A percentile compares a stretch with the other conserved stretches of the same genome.
These are phyloP conservation scores for Sporobolus alterniflorus DNA, from an alignment of 202 grass and related monocot species.

Conservation along the genomic window DNA sequence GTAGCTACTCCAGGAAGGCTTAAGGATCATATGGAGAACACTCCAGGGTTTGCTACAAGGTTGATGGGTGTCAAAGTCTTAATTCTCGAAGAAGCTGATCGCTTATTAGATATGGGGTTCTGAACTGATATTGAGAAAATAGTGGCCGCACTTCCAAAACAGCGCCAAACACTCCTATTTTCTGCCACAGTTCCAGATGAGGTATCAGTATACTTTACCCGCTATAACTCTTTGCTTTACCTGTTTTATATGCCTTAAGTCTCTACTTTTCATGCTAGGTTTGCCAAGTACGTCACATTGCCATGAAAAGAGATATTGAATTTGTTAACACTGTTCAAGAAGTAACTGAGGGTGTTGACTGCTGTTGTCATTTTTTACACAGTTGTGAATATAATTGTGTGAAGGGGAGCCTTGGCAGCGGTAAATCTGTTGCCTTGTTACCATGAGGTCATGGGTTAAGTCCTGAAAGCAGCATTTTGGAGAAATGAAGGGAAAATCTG, in stretches of 20 bases:
- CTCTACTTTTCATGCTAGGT: slow-evolving; percentile 63
- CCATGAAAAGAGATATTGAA: slow-evolving; percentile 99
- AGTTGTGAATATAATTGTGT: too few relatives aligned
- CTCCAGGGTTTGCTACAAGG: slow-evolving; percentile 89
- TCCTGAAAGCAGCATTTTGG: too few relatives aligned
- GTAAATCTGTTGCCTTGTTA: too few relatives aligned
- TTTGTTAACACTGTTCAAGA: slow-evolving; percentile 96
- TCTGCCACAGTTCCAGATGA: slow-evolving; percentile 97
- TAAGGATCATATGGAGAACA: slow-evolving; percentile 98
- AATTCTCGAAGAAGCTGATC: slow-evolving; percentile 97
- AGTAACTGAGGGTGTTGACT: slow-evolving; percentile 62
- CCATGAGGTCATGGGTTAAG: too few relatives aligned
- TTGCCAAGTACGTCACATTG: slow-evolving; percentile 91
- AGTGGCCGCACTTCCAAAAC: slow-evolving; percentile 85
- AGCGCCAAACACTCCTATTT: slow-evolving; percentile 91
- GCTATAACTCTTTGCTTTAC: slow-evolving; percentile 1
- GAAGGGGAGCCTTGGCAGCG: too few relatives aligned
- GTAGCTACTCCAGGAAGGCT: slow-evolving; percentile 96
- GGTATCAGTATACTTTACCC: slow-evolving; percentile 40
- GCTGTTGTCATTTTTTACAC: not conserved
- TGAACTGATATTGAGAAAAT: slow-evolving; percentile 95
- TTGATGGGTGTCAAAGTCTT: slow-evolving; percentile 90
- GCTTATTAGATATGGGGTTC: slow-evolving; percentile 98
- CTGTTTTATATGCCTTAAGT: slow-evolving; percentile 19
- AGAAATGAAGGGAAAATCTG: too few relatives aligned